Conservation (phyloP, 2,329 filamentous ascomycete species). For the Fusarium chuoi region DNA sequence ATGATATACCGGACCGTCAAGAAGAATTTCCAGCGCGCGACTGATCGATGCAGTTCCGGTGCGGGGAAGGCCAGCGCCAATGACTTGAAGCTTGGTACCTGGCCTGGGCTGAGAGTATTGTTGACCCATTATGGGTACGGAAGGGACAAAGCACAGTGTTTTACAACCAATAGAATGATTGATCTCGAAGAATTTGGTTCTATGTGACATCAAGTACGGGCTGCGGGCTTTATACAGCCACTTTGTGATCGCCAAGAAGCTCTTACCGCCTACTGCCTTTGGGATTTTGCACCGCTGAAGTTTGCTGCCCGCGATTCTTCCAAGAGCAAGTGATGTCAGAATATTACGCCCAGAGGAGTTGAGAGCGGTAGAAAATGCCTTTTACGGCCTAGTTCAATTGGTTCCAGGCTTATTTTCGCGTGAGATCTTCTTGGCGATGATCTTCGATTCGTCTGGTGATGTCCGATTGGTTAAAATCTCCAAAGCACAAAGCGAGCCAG, state of each 20-base stretch:
- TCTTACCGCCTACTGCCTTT: neutral
- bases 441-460: rapidly evolving
- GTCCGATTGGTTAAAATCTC: neutral
- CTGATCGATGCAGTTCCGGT: neutral
- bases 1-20: neutral
- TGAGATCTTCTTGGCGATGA: neutral
- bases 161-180: neutral
- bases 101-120: neutral
- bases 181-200: rapidly evolving
- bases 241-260: neutral
- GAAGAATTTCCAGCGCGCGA: neutral
- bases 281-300: neutral
- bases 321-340: neutral
- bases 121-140: neutral
- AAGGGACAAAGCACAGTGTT: rapidly evolving
- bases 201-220: neutral
- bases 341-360: neutral
- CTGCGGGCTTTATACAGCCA: neutral
- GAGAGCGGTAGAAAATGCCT: neutral
- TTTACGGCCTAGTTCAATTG: neutral
- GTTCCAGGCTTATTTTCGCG: neutral
- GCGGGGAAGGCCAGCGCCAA: neutral
- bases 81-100: neutral
- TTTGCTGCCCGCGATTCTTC: rapidly evolving
- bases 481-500: rapidly evolving